Evolutionary conservation across 768 basidiomycete species (phyloP).

Genomic region (Gloeophyllum trabeum): DNA sequence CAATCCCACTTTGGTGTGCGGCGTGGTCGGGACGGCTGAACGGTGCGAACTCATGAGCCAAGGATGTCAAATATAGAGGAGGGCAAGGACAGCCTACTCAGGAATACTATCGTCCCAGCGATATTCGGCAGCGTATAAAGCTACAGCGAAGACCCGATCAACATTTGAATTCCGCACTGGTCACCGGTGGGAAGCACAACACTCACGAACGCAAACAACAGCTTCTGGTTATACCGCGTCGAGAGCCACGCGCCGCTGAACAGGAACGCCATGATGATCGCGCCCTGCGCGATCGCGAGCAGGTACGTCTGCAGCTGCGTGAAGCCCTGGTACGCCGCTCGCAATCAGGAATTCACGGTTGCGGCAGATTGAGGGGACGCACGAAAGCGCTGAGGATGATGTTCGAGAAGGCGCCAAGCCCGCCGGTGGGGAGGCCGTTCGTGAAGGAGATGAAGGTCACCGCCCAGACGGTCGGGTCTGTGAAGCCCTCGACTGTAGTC

Average conservation of each 20-base stretch:
- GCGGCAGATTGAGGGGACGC: too few relatives aligned
- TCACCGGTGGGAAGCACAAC: too few relatives aligned
- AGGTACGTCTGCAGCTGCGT: constrained; percentile 37
- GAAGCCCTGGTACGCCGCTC: constrained; percentile 37
- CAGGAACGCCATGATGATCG: constrained; percentile 15
- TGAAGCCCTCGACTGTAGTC: constrained; percentile 28
- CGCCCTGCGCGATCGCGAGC: constrained; percentile 35
- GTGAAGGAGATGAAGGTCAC: constrained; percentile 35
- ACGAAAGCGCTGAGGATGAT: constrained; percentile 12
- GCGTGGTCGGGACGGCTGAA: constrained; percentile 27
- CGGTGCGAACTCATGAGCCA: too few relatives aligned
- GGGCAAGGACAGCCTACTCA: too few relatives aligned
- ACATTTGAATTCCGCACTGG: not conserved
- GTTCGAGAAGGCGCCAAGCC: constrained; percentile 34
- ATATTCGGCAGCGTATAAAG: constrained; percentile 36
- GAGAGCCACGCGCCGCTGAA: constrained; percentile 32
- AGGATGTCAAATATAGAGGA: too few relatives aligned
- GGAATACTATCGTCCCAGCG: constrained; percentile 36
- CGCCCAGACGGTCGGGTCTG: constrained; percentile 34
- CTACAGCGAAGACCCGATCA: constrained; percentile 9
- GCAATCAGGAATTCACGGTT: not conserved
- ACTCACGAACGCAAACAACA: constrained; percentile 31
- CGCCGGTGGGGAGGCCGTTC: constrained; percentile 35
- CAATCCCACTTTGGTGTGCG: constrained; percentile 31
- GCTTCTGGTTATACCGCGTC: constrained; percentile 29